Percentiles rank a stretch among this genome's conserved stretches.
Evolutionary conservation across 169 alveolate species (phyloP).

Genomic region (Theileria orientalis): DNA sequence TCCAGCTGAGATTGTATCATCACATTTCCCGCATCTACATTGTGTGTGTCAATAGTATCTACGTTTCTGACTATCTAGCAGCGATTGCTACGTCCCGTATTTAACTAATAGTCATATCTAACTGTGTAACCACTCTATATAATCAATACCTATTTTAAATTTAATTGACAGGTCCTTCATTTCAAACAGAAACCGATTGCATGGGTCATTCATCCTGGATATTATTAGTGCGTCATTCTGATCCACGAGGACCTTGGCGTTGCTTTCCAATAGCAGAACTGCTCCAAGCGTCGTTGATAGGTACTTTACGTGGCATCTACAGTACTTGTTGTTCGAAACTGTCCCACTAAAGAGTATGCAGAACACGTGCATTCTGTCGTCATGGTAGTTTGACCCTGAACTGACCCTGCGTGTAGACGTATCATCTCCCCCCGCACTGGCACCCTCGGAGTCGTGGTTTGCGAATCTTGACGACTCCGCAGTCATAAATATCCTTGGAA

Average conservation of each 20-base stretch:
- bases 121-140: neutral
- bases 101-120: neutral
- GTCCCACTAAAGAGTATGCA: slow-evolving; percentile 1
- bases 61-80: neutral
- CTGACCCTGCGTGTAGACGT: neutral
- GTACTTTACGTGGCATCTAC: neutral
- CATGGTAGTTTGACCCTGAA: neutral
- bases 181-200: slow-evolving; percentile 5
- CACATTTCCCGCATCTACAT: neutral
- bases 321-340: neutral
- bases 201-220: slow-evolving; percentile 2
- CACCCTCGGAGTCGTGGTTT: no score
- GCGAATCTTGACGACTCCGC: neutral
- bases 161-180: neutral
- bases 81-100: neutral
- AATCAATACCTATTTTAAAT: neutral
- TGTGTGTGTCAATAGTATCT: neutral
- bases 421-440: no score
- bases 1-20: slow-evolving; percentile 3
- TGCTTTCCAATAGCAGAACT: neutral
- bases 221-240: slow-evolving; percentile 2
- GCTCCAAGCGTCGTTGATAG: neutral
- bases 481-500: neutral
- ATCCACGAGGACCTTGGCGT: neutral
- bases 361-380: slow-evolving; percentile 7